phyloP scores from a whole-genome alignment of 371 early-diverging fungal genomes.

The Amoeboaphelidium occidentale region DNA sequence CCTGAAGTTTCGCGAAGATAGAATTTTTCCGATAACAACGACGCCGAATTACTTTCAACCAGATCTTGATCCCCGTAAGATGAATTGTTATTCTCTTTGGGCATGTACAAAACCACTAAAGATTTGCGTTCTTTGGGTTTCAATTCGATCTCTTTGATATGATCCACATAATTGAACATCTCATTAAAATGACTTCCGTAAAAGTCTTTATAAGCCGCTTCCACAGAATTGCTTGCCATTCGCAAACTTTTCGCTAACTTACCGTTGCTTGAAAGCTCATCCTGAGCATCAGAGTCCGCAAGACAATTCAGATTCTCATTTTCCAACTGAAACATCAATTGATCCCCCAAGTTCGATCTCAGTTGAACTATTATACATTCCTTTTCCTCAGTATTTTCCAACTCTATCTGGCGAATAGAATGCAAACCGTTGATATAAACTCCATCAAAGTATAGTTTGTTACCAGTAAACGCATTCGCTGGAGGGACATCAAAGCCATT shows the following conservation, averaged over 20 bases:
- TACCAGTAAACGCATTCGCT: too few species aligned
- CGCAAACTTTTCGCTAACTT: conserved; percentile 3
- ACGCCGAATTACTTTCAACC: not conserved
- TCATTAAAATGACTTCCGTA: conserved; percentile 48
- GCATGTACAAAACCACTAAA: conserved; percentile 50
- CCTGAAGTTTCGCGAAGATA: not conserved
- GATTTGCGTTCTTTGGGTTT: conserved; percentile 28
- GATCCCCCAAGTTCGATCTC: conserved; percentile 48
- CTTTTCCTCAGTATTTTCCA: conserved; percentile 34
- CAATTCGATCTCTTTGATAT: conserved; percentile 44
- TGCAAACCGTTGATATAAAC: conserved; percentile 63
- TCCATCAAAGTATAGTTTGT: conserved; percentile 32
- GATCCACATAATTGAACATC: conserved; percentile 64
- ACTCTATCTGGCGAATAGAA: conserved; percentile 38
- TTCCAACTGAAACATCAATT: conserved; percentile 59
- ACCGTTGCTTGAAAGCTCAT: conserved; percentile 1
- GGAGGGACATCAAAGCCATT: too few species aligned
- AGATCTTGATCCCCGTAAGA: not conserved
- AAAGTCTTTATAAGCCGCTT: conserved; percentile 4
- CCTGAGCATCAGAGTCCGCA: not conserved
- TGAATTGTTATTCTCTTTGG: conserved; percentile 13
- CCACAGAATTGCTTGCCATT: conserved; percentile 20
- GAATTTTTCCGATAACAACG: not conserved
- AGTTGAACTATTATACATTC: conserved; percentile 40
- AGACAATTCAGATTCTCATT: conserved; percentile 42